phyloP scores from a whole-genome alignment of 768 basidiomycete species.

The Naganishia kalamii region DNA sequence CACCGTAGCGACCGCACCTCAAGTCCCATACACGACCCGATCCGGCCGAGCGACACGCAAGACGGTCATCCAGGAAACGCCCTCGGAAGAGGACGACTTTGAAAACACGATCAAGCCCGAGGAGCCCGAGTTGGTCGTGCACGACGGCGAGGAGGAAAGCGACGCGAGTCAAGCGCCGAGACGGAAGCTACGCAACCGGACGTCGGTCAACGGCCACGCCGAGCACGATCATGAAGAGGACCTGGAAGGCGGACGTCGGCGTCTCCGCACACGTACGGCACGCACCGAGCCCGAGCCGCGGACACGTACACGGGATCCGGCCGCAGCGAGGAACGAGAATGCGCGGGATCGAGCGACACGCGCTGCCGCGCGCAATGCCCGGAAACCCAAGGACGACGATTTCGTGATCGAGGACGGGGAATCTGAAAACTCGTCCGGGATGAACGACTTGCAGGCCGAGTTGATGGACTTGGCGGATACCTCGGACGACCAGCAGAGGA shows the following conservation, averaged over 20 bases:
- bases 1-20: background rate
- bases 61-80: slow-evolving; percentile 12
- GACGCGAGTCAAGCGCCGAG: background rate
- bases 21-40: background rate
- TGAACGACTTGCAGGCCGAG: slow-evolving; percentile 14
- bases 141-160: background rate
- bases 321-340: background rate
- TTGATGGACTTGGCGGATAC: slow-evolving; percentile 2
- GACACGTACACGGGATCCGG: background rate
- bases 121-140: background rate
- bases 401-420: slow-evolving; percentile 4
- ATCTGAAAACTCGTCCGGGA: slow-evolving; percentile 4
- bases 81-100: slow-evolving; percentile 16
- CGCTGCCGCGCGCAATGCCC: background rate
- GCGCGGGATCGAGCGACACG: slow-evolving; percentile 11
- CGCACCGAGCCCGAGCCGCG: background rate
- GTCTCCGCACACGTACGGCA: background rate
- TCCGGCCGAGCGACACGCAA: slow-evolving; percentile 1
- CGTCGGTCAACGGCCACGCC: background rate
- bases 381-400: slow-evolving; percentile 7
- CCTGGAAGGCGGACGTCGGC: background rate
- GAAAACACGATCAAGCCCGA: slow-evolving; percentile 17
- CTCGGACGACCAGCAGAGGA: background rate
- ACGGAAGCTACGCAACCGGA: background rate
- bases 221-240: slow-evolving; percentile 5